Evolutionary conservation across 2,329 filamentous ascomycete genomes (phyloP).

Genomic region (Fusarium phyllophilum): DNA sequence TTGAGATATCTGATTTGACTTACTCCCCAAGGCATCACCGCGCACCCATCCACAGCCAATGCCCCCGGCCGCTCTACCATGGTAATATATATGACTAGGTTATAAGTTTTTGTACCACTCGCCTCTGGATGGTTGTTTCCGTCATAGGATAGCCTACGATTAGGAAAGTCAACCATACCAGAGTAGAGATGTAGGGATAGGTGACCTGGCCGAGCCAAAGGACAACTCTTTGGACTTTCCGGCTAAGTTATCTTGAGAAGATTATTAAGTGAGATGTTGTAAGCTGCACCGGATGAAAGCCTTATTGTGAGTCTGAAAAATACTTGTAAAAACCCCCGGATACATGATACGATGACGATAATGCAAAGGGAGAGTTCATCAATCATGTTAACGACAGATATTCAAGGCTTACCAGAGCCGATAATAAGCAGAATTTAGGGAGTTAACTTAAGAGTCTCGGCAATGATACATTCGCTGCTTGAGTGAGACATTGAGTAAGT

Average conservation of each 20-base stretch:
- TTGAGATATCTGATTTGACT: background rate
- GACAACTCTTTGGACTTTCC: background rate
- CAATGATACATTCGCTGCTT: accelerated
- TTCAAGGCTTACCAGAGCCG: accelerated
- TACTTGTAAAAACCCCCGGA: background rate
- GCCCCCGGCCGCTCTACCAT: background rate
- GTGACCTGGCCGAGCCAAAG: too few relatives aligned
- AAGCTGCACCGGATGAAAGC: accelerated
- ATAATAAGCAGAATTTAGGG: background rate
- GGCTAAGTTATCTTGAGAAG: accelerated
- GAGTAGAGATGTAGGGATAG: background rate
- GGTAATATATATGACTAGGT: too few relatives aligned
- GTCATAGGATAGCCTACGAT: background rate
- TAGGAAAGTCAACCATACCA: too few relatives aligned
- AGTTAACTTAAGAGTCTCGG: too few relatives aligned
- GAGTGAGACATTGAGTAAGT: background rate
- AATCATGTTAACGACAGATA: background rate
- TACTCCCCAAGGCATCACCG: too few relatives aligned
- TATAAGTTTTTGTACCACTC: background rate
- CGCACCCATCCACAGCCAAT: background rate
- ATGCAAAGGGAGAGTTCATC: background rate
- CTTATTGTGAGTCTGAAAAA: background rate
- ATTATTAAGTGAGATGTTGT: background rate
- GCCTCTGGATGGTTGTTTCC: too few relatives aligned
- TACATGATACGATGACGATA: background rate